Evolutionary conservation across 805 yeast species (phyloP), one percentile per base, ranked within the genome.

Genomic region (Schwanniomyces pseudopolymorphus): DNA sequence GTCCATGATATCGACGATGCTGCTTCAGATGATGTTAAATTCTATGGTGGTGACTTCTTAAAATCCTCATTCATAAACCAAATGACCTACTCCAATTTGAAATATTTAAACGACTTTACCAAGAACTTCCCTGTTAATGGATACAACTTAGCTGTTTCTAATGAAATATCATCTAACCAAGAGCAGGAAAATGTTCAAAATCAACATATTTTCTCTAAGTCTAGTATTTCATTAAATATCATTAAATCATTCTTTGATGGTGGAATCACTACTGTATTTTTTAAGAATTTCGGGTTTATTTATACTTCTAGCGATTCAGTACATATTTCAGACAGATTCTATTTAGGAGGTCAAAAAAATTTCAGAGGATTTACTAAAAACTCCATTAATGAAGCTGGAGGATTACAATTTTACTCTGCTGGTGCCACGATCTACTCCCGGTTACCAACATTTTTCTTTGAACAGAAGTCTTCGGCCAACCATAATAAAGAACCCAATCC

Each of bases 251-350:
- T 75, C 45, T 67, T 74, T 42, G 59, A 70, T 39, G 70, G 77
- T 43, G 60, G 57, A 41, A 43, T 85, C 36, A 81, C 88, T 3
- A 50, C 83, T 25, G 78, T 78, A 41, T 52, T 78, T 1, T 67
- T 79, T 1, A 56, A 74, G 4, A 77, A 76, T 39, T 68, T 78
- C 33, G 96, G 96, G 4, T 71, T 74, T 45, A 69, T 88, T 24
- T 66, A 70, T 47, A 70, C 79, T 45, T 49, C 57, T 17, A 43
- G 50, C 10, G 45, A 47, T 19, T 52, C 67, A 45, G 66, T 87
- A 1, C 91, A 87, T 57, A 59, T 84, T 25, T 77, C 84, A 59
- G 99, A 92, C 63, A 78, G 87, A 52, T 92, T 91, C 61, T 88
- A 84, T 58, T 72, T 87, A 39, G 96, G 97, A 14, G 97, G 96